Percentiles rank a stretch among this genome's conserved stretches.
phyloP scores from a whole-genome alignment of 441 rosid genomes.

The Gossypium armourianum region DNA sequence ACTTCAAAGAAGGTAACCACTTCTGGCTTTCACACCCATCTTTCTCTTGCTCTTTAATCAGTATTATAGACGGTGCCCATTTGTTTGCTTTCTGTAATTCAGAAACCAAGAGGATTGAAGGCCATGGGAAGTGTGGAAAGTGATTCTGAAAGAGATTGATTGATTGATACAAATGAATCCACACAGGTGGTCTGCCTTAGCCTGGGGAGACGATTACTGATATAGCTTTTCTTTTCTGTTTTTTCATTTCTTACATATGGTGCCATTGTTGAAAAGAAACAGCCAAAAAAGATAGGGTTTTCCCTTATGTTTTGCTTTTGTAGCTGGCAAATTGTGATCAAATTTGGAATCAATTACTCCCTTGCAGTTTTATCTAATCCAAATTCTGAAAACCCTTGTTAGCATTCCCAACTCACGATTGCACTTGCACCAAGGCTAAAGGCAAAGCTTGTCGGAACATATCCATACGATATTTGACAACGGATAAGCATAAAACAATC shows the following conservation, averaged over 20 bases:
- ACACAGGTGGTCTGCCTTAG: neutral
- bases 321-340: neutral
- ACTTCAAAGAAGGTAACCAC: conserved; percentile 62
- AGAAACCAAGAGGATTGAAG: conserved; percentile 86
- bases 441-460: no score
- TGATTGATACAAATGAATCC: no score
- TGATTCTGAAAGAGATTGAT: conserved; percentile 23
- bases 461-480: no score
- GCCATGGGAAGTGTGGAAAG: conserved; percentile 82
- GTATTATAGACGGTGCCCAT: no score
- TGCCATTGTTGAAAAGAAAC: neutral
- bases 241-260: neutral
- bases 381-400: no score
- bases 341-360: neutral
- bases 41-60: neutral
- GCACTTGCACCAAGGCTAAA: no score
- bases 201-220: conserved; percentile 19
- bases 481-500: no score
- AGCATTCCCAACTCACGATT: no score
- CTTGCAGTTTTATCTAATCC: neutral
- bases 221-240: conserved; percentile 6
- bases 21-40: neutral
- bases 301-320: neutral
- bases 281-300: neutral
- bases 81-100: conserved; percentile 17